Percentiles rank a stretch among this genome's conserved stretches.
These are phyloP conservation scores for Phytophthora colocasiae DNA, from an alignment of 352 stramenopile species.

Conservation along the genomic window DNA sequence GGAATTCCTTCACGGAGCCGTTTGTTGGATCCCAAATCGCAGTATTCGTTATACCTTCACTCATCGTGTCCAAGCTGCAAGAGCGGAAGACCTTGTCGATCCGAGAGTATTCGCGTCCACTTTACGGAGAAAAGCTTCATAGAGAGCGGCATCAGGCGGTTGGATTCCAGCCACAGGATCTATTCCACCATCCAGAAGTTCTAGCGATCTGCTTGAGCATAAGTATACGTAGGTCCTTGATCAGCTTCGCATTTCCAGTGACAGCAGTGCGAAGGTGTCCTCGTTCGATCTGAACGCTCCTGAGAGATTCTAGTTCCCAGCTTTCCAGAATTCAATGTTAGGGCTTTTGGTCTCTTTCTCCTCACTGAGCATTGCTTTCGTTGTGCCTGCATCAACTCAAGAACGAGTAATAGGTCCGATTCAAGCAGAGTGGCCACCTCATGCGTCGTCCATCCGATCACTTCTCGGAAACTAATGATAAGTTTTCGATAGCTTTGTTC, in stretches of 20 bases:
- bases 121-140: constrained; percentile 2
- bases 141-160: neutral
- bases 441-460: neutral
- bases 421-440: neutral
- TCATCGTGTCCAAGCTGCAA: constrained; percentile 3
- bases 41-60: neutral
- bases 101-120: constrained; percentile 12
- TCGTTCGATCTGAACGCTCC: neutral
- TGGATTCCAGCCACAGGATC: neutral
- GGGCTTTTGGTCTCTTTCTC: neutral
- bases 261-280: no score
- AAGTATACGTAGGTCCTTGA: constrained; percentile 11
- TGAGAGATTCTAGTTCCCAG: constrained; percentile 12
- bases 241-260: neutral
- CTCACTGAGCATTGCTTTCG: neutral
- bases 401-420: neutral
- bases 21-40: neutral
- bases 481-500: neutral
- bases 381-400: neutral
- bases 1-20: neutral
- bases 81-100: constrained; percentile 14
- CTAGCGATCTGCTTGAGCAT: neutral
- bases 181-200: neutral
- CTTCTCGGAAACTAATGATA: neutral
- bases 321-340: constrained; percentile 4